A percentile compares a stretch with the other conserved stretches of the same genome.
Evolutionary conservation across 768 basidiomycete species (phyloP).

Genomic region (Infundibulicybe gibba): DNA sequence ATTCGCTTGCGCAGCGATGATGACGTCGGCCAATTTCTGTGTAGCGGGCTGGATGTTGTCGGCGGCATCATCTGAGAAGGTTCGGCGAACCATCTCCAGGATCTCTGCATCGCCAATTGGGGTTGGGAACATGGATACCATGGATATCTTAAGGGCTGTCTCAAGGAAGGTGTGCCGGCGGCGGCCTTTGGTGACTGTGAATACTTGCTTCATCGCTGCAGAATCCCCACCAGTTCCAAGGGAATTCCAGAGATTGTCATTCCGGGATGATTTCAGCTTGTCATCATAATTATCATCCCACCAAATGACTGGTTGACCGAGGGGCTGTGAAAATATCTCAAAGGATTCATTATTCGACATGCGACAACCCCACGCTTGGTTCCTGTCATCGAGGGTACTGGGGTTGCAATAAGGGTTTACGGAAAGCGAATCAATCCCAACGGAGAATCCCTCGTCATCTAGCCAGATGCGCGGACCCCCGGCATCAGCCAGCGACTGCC

Average conservation of each 20-base stretch:
- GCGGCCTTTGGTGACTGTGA: constrained; percentile 13
- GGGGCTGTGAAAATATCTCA: too few relatives aligned
- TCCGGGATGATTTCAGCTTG: too few relatives aligned
- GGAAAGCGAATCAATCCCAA: constrained; percentile 7
- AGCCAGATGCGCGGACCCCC: constrained; percentile 13
- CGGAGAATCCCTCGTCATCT: constrained; percentile 13
- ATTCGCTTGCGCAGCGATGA: constrained; percentile 6
- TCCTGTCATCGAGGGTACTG: too few relatives aligned
- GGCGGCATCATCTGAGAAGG: constrained; percentile 3
- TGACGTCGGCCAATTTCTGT: constrained; percentile 3
- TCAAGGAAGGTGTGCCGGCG: constrained; percentile 15
- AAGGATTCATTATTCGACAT: too few relatives aligned
- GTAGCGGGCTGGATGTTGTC: not conserved
- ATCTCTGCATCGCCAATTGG: constrained; percentile 9
- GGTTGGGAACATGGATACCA: constrained; percentile 3
- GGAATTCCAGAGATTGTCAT: not conserved
- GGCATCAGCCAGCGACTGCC: not conserved
- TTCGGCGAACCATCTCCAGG: constrained; percentile 7
- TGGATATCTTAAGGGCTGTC: constrained; percentile 10
- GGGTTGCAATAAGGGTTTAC: not conserved
- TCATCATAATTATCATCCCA: too few relatives aligned
- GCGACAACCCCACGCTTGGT: too few relatives aligned
- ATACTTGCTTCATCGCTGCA: constrained; percentile 17
- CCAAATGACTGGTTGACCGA: too few relatives aligned
- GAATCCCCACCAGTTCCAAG: constrained; percentile 9